phyloP scores from a whole-genome alignment of 371 early-diverging fungal genomes.

The Gilbertella persicaria region DNA sequence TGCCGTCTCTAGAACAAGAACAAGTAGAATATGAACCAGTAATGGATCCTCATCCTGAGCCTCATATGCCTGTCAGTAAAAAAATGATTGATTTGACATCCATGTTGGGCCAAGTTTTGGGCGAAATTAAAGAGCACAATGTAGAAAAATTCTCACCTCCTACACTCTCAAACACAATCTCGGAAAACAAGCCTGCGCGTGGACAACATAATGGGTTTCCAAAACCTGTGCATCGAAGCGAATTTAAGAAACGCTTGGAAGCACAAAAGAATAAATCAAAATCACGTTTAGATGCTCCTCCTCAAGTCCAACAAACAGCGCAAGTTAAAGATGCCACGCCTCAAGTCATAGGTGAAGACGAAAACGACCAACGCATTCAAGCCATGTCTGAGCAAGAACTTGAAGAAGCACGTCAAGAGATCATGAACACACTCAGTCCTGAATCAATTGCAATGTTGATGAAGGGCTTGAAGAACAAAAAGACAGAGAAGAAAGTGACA shows the following conservation, averaged over 20 bases:
- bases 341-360: constrained; percentile 34
- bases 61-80: constrained; percentile 38
- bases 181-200: constrained; percentile 16
- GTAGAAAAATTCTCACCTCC: constrained; percentile 32
- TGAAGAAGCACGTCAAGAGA: constrained; percentile 58
- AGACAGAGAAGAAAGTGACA: constrained; percentile 4
- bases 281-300: constrained; percentile 16
- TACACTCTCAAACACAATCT: constrained; percentile 9
- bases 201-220: constrained; percentile 57
- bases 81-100: constrained; percentile 54
- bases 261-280: constrained; percentile 17
- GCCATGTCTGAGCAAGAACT: constrained; percentile 67
- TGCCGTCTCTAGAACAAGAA: constrained; percentile 8
- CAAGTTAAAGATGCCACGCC: neutral
- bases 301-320: constrained; percentile 7
- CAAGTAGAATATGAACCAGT: constrained; percentile 24
- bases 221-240: constrained; percentile 53
- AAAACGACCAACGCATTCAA: constrained; percentile 56
- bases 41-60: constrained; percentile 29
- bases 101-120: constrained; percentile 44
- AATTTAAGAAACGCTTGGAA: constrained; percentile 39
- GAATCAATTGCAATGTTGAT: constrained; percentile 52
- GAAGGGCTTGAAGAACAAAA: constrained; percentile 28
- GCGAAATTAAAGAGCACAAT: constrained; percentile 52
- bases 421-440: constrained; percentile 58